A percentile compares a stretch with the other conserved stretches of the same genome.
Conservation (phyloP, 2,329 filamentous ascomycete genomes). For the Microsporum ferrugineum region DNA sequence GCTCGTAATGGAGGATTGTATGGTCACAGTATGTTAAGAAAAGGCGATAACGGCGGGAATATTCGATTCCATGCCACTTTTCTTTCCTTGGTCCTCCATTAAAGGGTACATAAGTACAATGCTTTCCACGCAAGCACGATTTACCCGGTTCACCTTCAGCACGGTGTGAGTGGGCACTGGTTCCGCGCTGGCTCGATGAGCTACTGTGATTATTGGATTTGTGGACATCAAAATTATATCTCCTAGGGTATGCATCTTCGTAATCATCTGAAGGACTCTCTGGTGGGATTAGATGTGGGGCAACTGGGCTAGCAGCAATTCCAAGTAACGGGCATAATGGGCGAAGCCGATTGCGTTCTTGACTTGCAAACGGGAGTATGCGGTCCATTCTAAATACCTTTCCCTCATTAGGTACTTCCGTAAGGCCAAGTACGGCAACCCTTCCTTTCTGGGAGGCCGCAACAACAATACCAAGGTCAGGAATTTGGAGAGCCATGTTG, state of each 20-base stretch:
- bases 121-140: background rate
- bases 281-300: slow-evolving; percentile 35
- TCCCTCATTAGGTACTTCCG: slow-evolving; percentile 26
- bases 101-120: background rate
- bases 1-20: slow-evolving; percentile 49
- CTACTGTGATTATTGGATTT: background rate
- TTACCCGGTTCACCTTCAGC: background rate
- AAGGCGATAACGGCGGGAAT: slow-evolving; percentile 39
- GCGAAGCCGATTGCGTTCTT: slow-evolving; percentile 36
- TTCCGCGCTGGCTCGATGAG: background rate
- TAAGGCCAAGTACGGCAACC: slow-evolving; percentile 44
- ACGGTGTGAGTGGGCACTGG: background rate
- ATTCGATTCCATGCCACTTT: slow-evolving; percentile 30
- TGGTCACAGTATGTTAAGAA: slow-evolving; percentile 48
- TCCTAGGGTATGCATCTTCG: slow-evolving; percentile 2
- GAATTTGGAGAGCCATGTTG: slow-evolving; percentile 48
- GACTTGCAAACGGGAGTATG: slow-evolving; percentile 42
- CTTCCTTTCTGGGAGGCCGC: slow-evolving; percentile 48
- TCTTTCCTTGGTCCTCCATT: slow-evolving; percentile 11
- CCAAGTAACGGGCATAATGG: slow-evolving; percentile 41
- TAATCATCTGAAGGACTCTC: slow-evolving; percentile 17
- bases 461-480: slow-evolving; percentile 47
- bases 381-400: slow-evolving; percentile 45
- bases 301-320: slow-evolving; percentile 46
- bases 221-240: slow-evolving; percentile 5